A percentile compares a stretch with the other conserved stretches of the same genome.
These are phyloP conservation scores for Phytopythium ostracodes DNA, from an alignment of 352 stramenopile species.

Conservation along the genomic window DNA sequence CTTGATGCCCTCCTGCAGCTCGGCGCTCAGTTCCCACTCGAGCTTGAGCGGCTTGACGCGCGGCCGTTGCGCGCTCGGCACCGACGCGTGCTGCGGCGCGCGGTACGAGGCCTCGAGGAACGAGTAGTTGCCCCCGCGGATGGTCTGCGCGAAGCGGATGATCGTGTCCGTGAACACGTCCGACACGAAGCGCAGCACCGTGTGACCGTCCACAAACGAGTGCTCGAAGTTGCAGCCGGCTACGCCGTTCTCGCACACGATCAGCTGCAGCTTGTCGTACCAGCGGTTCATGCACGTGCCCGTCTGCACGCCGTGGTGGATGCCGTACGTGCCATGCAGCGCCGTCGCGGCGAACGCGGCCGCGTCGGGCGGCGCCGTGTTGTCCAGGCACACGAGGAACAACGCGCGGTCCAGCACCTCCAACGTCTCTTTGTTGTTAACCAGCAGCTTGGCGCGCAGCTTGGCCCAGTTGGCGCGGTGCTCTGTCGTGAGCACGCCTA, in stretches of 20 bases:
- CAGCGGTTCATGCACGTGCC: conserved; percentile 96
- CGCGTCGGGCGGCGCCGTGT: conserved; percentile 77
- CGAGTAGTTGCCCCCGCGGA: conserved; percentile 76
- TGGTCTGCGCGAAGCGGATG: conserved; percentile 92
- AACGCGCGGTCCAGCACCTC: conserved; percentile 90
- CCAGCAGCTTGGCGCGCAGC: conserved; percentile 74
- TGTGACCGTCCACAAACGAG: conserved; percentile 96
- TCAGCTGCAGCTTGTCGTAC: conserved; percentile 97
- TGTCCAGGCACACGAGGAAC: conserved; percentile 95
- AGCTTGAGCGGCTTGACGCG: conserved; percentile 88
- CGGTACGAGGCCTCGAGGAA: conserved; percentile 79
- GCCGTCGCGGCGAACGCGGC: conserved; percentile 80
- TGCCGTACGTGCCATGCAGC: conserved; percentile 90
- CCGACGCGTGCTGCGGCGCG: conserved; percentile 48
- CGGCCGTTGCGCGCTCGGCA: conserved; percentile 28
- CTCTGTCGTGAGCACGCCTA: conserved; percentile 92
- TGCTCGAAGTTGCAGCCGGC: conserved; percentile 98
- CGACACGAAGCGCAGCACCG: conserved; percentile 88
- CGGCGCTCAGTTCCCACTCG: conserved; percentile 80
- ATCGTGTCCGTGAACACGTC: conserved; percentile 91
- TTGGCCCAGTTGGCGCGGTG: conserved; percentile 89
- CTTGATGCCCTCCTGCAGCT: conserved; percentile 88
- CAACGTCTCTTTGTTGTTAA: conserved; percentile 75
- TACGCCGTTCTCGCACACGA: conserved; percentile 92
- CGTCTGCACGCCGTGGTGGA: conserved; percentile 70